These are phyloP conservation scores for Colletotrichum gloeosporioides DNA, from an alignment of 2,329 filamentous ascomycete species.

Conservation along the genomic window DNA sequence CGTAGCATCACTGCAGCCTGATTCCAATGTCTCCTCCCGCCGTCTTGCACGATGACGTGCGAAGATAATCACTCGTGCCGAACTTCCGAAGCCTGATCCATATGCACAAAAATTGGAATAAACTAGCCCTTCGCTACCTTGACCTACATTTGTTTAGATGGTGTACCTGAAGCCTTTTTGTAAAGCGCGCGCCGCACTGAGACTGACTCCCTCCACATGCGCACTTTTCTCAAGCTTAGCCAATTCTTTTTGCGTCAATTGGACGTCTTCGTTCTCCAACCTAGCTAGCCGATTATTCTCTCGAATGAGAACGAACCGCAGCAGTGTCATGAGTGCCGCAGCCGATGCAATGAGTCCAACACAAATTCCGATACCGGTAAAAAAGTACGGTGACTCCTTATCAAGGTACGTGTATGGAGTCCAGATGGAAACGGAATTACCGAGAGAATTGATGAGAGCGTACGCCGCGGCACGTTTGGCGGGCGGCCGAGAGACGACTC, in stretches of 20 bases:
- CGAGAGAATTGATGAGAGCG: slow-evolving; percentile 60
- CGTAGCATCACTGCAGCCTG: neutral
- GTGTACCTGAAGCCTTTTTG: slow-evolving; percentile 62
- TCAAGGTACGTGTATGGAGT: slow-evolving; percentile 52
- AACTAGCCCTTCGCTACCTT: neutral
- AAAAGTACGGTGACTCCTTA: slow-evolving; percentile 41
- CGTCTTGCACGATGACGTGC: neutral
- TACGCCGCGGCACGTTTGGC: slow-evolving; percentile 60
- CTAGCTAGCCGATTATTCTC: slow-evolving; percentile 53
- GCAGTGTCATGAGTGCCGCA: slow-evolving; percentile 39
- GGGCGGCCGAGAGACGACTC: slow-evolving; percentile 54
- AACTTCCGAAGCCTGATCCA: neutral
- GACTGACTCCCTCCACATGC: slow-evolving; percentile 54
- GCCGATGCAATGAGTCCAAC: slow-evolving; percentile 39
- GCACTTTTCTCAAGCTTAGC: slow-evolving; percentile 53
- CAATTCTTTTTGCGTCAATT: slow-evolving; percentile 51
- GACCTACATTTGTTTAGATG: slow-evolving; percentile 32
- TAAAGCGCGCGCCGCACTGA: slow-evolving; percentile 52
- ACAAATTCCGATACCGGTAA: slow-evolving; percentile 43
- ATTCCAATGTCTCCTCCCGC: neutral
- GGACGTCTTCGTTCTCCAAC: slow-evolving; percentile 51
- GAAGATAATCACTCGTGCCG: neutral
- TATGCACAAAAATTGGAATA: neutral
- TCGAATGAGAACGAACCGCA: slow-evolving; percentile 38
- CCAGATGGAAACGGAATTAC: slow-evolving; percentile 58